A percentile compares a stretch with the other conserved stretches of the same genome.
Evolutionary conservation across 306 rosid species (phyloP).

Genomic region (Benincasa hispida): DNA sequence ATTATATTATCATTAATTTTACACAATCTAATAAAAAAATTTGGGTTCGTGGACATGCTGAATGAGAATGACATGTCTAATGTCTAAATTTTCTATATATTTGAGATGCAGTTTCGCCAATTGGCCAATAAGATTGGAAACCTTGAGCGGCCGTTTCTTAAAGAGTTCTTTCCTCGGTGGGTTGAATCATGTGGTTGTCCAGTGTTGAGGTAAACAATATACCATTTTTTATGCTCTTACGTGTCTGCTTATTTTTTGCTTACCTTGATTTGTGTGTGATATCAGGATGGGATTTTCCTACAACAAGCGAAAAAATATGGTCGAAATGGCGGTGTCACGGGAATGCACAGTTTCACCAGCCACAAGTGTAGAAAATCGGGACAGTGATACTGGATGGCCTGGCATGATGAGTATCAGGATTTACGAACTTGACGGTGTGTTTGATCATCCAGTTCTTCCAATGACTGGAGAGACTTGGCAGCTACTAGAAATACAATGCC

Average conservation of each 20-base stretch:
- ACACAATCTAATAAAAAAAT: background rate
- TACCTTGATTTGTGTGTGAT: slow-evolving; percentile 11
- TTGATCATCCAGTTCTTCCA: slow-evolving; percentile 96
- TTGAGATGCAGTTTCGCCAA: slow-evolving; percentile 77
- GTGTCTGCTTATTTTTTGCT: slow-evolving; percentile 7
- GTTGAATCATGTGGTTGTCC: slow-evolving; percentile 93
- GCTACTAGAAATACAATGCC: slow-evolving; percentile 85
- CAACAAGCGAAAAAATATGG: slow-evolving; percentile 87
- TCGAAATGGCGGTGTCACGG: slow-evolving; percentile 88
- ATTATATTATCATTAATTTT: background rate
- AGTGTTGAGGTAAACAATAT: slow-evolving; percentile 48
- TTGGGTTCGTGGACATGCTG: background rate
- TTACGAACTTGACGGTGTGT: slow-evolving; percentile 91
- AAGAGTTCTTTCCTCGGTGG: slow-evolving; percentile 97
- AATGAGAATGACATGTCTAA: background rate
- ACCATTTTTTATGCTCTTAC: slow-evolving; percentile 7
- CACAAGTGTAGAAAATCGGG: slow-evolving; percentile 63
- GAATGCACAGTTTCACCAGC: slow-evolving; percentile 59
- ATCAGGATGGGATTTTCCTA: slow-evolving; percentile 88
- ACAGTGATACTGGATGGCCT: slow-evolving; percentile 85
- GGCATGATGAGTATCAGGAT: slow-evolving; percentile 98
- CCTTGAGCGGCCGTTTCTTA: slow-evolving; percentile 97
- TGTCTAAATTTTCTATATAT: background rate
- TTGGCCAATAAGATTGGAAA: slow-evolving; percentile 94
- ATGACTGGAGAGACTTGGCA: slow-evolving; percentile 93